Percentiles rank a stretch among this genome's conserved stretches.
These are phyloP conservation scores for Colletotrichum sp. DNA, from an alignment of 2,329 filamentous ascomycete species.

Conservation along the genomic window DNA sequence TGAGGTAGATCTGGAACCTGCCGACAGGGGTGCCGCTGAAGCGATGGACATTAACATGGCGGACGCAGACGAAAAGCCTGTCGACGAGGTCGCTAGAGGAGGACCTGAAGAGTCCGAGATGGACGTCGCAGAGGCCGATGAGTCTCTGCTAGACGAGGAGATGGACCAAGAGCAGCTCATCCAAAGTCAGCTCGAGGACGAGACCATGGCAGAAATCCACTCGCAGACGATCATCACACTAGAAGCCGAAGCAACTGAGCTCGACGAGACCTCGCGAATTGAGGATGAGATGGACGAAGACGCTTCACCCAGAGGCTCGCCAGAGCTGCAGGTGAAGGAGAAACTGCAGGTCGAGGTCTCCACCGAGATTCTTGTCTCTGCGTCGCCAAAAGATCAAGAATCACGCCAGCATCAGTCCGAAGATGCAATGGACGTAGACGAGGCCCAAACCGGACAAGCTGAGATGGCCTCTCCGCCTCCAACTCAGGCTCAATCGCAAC, in stretches of 20 bases:
- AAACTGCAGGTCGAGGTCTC: not conserved
- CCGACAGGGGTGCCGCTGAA: not conserved
- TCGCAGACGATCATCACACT: constrained; percentile 20
- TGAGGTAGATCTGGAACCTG: not conserved
- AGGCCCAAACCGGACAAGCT: not conserved
- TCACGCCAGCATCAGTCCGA: not conserved
- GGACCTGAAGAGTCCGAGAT: not conserved
- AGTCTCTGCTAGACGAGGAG: not conserved
- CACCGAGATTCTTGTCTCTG: not conserved
- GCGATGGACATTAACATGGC: constrained; percentile 8
- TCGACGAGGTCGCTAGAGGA: not conserved
- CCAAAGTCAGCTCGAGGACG: constrained; percentile 17
- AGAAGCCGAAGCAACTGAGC: not conserved
- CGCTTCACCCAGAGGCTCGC: not conserved
- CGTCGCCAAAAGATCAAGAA: not conserved
- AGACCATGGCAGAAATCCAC: constrained; percentile 38
- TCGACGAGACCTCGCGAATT: not conserved
- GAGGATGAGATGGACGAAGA: not conserved
- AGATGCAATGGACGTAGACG: constrained; percentile 12
- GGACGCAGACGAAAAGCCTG: constrained; percentile 11
- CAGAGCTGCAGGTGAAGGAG: not conserved
- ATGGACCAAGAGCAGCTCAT: not conserved
- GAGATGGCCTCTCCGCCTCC: not conserved
- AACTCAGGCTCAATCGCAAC: not conserved
- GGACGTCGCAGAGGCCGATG: constrained; percentile 12